phyloP scores from a whole-genome alignment of 2,329 filamentous ascomycete species.

The Trichoderma sp. region DNA sequence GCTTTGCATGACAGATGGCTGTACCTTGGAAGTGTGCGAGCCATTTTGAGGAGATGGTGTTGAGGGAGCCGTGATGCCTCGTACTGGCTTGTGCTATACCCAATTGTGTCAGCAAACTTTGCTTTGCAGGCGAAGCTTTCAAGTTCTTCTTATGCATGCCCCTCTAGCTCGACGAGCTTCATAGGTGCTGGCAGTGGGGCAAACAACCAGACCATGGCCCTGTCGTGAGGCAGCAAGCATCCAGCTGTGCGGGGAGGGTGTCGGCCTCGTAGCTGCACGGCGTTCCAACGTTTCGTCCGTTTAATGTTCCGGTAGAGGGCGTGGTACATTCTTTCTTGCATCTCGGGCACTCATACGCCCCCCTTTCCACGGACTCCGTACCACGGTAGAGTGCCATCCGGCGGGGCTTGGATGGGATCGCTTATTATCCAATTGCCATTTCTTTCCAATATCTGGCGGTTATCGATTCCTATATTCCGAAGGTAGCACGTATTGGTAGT shows the following conservation, averaged over 20 bases:
- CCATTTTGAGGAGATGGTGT: neutral
- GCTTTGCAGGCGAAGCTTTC: neutral
- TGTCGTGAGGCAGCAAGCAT: conserved; percentile 1
- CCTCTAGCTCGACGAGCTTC: conserved; percentile 8
- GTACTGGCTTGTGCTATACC: neutral
- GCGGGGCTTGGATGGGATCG: neutral
- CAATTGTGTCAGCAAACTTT: neutral
- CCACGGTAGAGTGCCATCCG: neutral
- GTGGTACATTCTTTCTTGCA: neutral
- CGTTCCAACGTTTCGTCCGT: neutral
- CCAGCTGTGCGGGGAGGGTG: conserved; percentile 9
- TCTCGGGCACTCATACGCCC: conserved; percentile 1
- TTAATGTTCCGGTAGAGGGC: neutral
- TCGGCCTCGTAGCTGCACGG: conserved; percentile 6
- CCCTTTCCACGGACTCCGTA: neutral
- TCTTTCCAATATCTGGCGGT: conserved; percentile 1
- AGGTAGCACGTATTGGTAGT: neutral
- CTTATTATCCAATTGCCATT: conserved; percentile 3
- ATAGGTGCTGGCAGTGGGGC: neutral
- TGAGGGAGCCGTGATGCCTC: neutral
- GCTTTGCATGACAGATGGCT: neutral
- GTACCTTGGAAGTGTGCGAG: neutral
- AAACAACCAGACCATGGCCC: neutral
- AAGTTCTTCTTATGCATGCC: neutral
- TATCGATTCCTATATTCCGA: neutral